These are phyloP conservation scores for Protomyces macrosporus DNA, from an alignment of 1,139 yeast species.

Conservation along the genomic window DNA sequence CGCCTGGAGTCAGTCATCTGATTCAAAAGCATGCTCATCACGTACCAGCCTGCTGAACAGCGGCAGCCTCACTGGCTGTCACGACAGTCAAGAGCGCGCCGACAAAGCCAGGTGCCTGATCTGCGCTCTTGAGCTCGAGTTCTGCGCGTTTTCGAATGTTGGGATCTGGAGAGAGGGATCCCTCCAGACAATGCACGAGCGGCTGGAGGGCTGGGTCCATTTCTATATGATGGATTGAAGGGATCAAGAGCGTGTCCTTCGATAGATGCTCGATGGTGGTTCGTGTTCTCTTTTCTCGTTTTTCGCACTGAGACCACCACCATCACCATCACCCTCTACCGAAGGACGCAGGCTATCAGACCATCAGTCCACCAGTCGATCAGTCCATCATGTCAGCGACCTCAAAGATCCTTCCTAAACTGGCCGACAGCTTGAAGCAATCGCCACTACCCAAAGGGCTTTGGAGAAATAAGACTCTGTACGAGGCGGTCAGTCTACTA, in stretches of 20 bases:
- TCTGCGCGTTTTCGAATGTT: constrained; percentile 45
- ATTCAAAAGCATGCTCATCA: neutral
- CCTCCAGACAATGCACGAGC: constrained; percentile 58
- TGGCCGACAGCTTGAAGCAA: neutral
- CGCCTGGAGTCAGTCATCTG: constrained; percentile 47
- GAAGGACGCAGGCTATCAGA: no score
- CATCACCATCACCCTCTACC: neutral
- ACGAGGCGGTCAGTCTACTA: neutral
- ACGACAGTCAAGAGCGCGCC: constrained; percentile 79
- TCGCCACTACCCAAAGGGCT: neutral
- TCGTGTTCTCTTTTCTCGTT: neutral
- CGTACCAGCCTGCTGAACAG: constrained; percentile 33
- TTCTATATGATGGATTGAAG: neutral
- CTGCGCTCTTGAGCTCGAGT: constrained; percentile 19
- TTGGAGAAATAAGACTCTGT: neutral
- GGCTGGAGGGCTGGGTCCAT: constrained; percentile 23
- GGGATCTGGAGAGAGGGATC: constrained; percentile 70
- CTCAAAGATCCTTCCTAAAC: no score
- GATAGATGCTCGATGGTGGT: neutral
- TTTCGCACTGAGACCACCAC: neutral
- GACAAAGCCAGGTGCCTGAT: constrained; percentile 58
- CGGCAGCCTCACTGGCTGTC: constrained; percentile 35
- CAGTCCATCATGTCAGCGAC: no score
- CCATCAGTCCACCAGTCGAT: no score
- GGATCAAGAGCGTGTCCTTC: neutral